A percentile compares a stretch with the other conserved stretches of the same genome.
These are phyloP conservation scores for Tetrapisispora iriomotensis DNA, from an alignment of 805 yeast genomes.

Conservation along the genomic window DNA sequence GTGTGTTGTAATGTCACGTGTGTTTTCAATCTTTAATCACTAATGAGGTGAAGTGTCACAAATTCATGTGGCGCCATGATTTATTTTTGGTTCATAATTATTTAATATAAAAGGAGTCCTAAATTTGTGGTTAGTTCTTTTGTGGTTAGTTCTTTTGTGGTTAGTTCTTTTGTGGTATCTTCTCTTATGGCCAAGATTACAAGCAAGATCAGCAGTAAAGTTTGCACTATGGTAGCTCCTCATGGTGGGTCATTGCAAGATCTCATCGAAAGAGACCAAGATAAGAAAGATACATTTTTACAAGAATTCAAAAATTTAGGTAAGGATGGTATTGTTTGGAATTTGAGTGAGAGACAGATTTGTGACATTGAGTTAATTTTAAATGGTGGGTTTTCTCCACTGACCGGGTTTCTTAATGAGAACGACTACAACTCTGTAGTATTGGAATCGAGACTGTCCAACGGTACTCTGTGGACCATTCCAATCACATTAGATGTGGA, in stretches of 20 bases:
- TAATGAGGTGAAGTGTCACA: too few species aligned
- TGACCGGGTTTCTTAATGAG: conserved; percentile 54
- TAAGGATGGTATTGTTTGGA: conserved; percentile 23
- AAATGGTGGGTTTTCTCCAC: conserved; percentile 90
- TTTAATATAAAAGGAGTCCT: neutral
- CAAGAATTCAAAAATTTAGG: conserved; percentile 44
- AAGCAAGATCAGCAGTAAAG: neutral
- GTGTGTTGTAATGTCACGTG: too few species aligned
- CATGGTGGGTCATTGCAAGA: conserved; percentile 92
- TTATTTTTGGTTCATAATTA: too few species aligned
- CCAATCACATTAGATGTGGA: conserved; percentile 84
- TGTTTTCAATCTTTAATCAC: too few species aligned
- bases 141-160: neutral
- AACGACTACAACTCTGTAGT: conserved; percentile 59
- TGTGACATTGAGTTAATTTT: conserved; percentile 88
- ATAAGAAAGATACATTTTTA: conserved; percentile 45
- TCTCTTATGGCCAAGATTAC: neutral
- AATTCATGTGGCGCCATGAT: too few species aligned
- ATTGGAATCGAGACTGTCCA: conserved; percentile 54
- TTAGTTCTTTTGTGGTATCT: neutral
- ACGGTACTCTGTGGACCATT: conserved; percentile 81
- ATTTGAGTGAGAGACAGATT: conserved; percentile 74
- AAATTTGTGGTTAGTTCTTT: neutral
- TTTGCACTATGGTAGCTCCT: conserved; percentile 52
- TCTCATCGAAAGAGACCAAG: conserved; percentile 69